phyloP scores from a whole-genome alignment of 495 filamentous ascomycete genomes.

The Neurospora intermedia region DNA sequence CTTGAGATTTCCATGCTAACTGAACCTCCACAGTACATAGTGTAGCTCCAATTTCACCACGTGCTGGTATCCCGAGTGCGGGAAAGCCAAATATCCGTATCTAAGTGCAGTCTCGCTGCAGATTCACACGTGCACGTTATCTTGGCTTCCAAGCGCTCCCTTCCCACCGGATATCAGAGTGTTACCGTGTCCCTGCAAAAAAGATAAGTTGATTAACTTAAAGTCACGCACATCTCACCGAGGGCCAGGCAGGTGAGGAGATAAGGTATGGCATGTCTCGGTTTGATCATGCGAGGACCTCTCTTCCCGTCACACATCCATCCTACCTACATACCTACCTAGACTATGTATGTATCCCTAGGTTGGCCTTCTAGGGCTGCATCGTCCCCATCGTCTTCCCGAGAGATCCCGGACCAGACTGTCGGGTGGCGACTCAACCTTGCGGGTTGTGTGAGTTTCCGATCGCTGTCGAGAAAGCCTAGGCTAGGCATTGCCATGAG shows the following conservation, averaged over 20 bases:
- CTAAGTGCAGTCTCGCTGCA: not conserved
- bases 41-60: not conserved
- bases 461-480: not conserved
- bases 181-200: not conserved
- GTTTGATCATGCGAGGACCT: not conserved
- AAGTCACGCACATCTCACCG: not conserved
- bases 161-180: not conserved
- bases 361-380: not conserved
- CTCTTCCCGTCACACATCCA: not conserved
- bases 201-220: not conserved
- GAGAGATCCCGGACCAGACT: not conserved
- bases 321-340: not conserved
- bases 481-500: not conserved
- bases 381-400: not conserved
- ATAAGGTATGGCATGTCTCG: not conserved
- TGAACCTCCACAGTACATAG: not conserved
- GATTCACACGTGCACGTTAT: not conserved
- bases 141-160: not conserved
- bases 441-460: not conserved
- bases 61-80: not conserved
- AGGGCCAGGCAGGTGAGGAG: not conserved
- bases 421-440: not conserved
- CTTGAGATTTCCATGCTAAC: not conserved
- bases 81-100: not conserved
- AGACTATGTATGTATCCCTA: not conserved